Evolutionary conservation across 345 rosid species (phyloP), one percentile per base, ranked within the genome.

Genomic region (Euphorbia peplus): DNA sequence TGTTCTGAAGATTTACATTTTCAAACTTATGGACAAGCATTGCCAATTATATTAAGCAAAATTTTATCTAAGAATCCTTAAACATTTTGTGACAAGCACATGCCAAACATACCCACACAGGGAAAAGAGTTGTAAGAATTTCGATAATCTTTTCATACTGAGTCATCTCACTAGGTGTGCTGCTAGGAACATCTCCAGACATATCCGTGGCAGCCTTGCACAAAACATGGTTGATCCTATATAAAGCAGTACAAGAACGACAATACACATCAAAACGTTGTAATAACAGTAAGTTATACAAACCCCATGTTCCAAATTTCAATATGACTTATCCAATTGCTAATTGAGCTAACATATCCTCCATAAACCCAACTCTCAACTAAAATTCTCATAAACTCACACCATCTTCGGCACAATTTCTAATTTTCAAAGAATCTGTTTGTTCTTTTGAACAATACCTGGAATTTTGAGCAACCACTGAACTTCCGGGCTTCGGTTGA

Each of bases 101-200:
- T 25, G 5, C 5, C 10, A 44, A 12, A 71, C 84, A 46, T 84
- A 93, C 98, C 96, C 95, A 93, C 60, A 91, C 78, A 55, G 98
- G 96, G 64, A 93, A 93, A 66, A 93, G 95, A 32, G 97, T 91
- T 0, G 96, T 89, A 78, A 93, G 81, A 66, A 86, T 90, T 72
- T 93, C 97, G 67, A 93, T 86, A 60, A 79, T 87, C 76, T 67
- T 83, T 89, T 93, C 93, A 39, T 93, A 91, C 58, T 73, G 86
- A 78, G 81, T 89, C 85, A 87, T 77, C 69, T 75, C 88, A 46
- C 73, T 75, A 4, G 91, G 75, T 30, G 73, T 44, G 60, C 79
- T 80, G 51, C 70, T 75, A 52, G 93, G 89, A 70, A 75, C 67
- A 75, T 84, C 96, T 61, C 90, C 95, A 19, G 95, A 70, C 32